phyloP scores from a whole-genome alignment of 2,329 filamentous ascomycete genomes.

The Nemania sp. region DNA sequence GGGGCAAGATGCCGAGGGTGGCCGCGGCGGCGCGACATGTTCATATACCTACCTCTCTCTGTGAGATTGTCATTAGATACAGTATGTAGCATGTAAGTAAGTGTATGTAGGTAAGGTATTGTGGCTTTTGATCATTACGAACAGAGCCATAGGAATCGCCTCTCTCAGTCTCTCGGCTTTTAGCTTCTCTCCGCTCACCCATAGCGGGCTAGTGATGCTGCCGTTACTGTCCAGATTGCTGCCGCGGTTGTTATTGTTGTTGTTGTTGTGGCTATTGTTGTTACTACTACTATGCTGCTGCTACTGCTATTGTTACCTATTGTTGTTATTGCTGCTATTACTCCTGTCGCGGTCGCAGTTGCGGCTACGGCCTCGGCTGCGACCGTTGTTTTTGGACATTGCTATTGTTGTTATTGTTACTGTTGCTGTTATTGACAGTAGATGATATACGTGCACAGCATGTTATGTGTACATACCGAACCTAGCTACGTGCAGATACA shows the following conservation, averaged over 20 bases:
- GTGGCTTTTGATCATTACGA: slow-evolving; percentile 7
- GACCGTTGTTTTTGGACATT: neutral
- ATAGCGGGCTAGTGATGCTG: neutral
- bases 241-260: neutral
- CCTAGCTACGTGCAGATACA: neutral
- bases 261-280: neutral
- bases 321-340: neutral
- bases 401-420: neutral
- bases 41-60: slow-evolving; percentile 10
- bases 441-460: slow-evolving; percentile 6
- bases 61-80: neutral
- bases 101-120: too few relatives aligned
- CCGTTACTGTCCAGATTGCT: neutral
- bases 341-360: too few relatives aligned
- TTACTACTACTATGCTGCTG: neutral
- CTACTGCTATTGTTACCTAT: neutral
- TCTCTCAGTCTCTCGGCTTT: neutral
- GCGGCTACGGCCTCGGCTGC: too few relatives aligned
- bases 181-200: too few relatives aligned
- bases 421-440: neutral
- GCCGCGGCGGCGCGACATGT: slow-evolving; percentile 18
- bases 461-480: neutral
- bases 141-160: slow-evolving; percentile 4
- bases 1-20: slow-evolving; percentile 29
- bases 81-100: too few relatives aligned